A percentile compares a stretch with the other conserved stretches of the same genome.
Evolutionary conservation across 371 early-diverging fungal species (phyloP).

Genomic region (Zancudomyces culisetae): DNA sequence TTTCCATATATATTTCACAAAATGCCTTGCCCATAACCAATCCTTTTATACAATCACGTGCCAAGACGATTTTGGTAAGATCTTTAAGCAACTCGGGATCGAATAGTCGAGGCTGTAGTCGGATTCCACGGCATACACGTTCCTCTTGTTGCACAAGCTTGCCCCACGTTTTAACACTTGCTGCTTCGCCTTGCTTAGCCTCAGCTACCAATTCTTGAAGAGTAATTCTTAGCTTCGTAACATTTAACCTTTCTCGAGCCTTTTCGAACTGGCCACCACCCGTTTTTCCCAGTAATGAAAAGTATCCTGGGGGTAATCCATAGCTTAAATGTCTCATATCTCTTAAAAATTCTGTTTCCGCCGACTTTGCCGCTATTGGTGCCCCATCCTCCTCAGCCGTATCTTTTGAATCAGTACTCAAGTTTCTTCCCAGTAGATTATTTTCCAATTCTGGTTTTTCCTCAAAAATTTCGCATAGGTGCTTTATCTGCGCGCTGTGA

Average conservation of each 20-base stretch:
- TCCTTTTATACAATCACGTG: slow-evolving; percentile 23
- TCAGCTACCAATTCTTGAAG: slow-evolving; percentile 10
- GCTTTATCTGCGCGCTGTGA: slow-evolving; percentile 1
- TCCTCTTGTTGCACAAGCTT: slow-evolving; percentile 10
- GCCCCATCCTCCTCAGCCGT: background rate
- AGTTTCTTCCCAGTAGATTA: background rate
- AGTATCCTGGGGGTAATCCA: slow-evolving; percentile 23
- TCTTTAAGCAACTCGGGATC: slow-evolving; percentile 17
- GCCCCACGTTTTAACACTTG: slow-evolving; percentile 11
- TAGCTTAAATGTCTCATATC: slow-evolving; percentile 14
- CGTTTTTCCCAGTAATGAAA: no score
- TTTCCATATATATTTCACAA: slow-evolving; percentile 16
- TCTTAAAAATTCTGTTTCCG: slow-evolving; percentile 5
- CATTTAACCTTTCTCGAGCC: slow-evolving; percentile 22
- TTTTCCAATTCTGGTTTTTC: slow-evolving; percentile 10
- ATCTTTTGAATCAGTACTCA: background rate
- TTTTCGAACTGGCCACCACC: no score
- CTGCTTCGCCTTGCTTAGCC: background rate
- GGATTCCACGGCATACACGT: slow-evolving; percentile 14
- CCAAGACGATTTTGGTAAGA: slow-evolving; percentile 20
- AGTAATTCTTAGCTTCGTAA: slow-evolving; percentile 14
- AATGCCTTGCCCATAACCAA: slow-evolving; percentile 18
- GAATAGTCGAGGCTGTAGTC: slow-evolving; percentile 17
- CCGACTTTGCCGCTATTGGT: background rate
- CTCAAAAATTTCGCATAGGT: slow-evolving; percentile 21